A percentile compares a stretch with the other conserved stretches of the same genome.
These are phyloP conservation scores for Aspergillus amoenus DNA, from an alignment of 2,329 filamentous ascomycete genomes.

Conservation along the genomic window DNA sequence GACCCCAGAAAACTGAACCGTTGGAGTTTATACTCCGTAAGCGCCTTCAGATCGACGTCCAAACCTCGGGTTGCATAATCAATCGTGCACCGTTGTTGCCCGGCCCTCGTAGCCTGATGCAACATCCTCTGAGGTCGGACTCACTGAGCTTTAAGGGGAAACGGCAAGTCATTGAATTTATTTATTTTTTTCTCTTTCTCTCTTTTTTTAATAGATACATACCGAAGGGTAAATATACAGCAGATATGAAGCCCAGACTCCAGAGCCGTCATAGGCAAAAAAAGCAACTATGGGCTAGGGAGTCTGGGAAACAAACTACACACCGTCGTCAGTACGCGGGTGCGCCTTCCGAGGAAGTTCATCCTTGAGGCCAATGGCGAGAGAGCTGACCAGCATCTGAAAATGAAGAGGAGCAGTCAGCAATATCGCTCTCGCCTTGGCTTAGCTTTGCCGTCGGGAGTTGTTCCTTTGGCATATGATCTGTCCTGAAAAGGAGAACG, in stretches of 20 bases:
- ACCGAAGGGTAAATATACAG: background rate
- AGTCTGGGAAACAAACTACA: no score
- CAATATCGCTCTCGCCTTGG: background rate
- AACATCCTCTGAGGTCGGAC: background rate
- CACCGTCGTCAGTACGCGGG: no score
- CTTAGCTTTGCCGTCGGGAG: background rate
- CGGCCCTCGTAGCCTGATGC: background rate
- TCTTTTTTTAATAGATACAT: background rate
- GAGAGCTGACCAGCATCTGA: background rate
- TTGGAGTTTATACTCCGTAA: no score
- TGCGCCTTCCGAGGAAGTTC: background rate
- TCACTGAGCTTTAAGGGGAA: background rate
- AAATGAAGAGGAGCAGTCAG: background rate
- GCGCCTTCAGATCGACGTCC: no score
- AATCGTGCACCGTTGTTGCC: background rate
- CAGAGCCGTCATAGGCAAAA: background rate
- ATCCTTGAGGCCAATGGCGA: background rate
- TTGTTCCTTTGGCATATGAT: slow-evolving; percentile 1
- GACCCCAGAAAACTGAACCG: no score
- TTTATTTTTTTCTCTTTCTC: no score
- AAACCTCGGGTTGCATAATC: background rate
- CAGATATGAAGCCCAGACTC: background rate
- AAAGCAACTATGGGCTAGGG: background rate
- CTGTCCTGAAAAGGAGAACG: background rate
- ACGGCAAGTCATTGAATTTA: background rate